Percentiles rank a stretch among this genome's conserved stretches.
Evolutionary conservation across 2,329 filamentous ascomycete genomes (phyloP).

Genomic region (Pseudogymnoascus sp.): DNA sequence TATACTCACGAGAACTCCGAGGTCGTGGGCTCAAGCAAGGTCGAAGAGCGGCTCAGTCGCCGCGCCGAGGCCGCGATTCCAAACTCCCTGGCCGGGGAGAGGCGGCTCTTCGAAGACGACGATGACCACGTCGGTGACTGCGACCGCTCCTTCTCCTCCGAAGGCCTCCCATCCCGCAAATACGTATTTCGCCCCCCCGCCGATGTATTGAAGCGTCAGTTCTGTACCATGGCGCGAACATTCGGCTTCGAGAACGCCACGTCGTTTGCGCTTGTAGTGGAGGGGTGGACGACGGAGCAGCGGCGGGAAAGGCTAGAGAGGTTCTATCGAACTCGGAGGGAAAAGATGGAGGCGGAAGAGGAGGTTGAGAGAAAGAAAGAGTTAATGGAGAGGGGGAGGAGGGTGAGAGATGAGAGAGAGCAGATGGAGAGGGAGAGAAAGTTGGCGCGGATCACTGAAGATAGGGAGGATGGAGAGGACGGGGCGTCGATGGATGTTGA

Average conservation of each 20-base stretch:
- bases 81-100: slow-evolving; percentile 19
- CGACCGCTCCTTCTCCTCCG: slow-evolving; percentile 11
- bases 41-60: slow-evolving; percentile 78
- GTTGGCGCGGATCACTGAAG: neutral
- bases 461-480: neutral
- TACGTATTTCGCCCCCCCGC: slow-evolving; percentile 53
- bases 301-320: slow-evolving; percentile 67
- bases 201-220: slow-evolving; percentile 70
- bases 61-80: slow-evolving; percentile 44
- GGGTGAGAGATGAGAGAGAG: neutral
- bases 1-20: slow-evolving; percentile 97
- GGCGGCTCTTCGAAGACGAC: slow-evolving; percentile 28
- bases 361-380: neutral
- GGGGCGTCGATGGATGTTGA: neutral
- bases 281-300: slow-evolving; percentile 81
- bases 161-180: slow-evolving; percentile 19
- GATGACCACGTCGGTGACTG: slow-evolving; percentile 38
- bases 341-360: slow-evolving; percentile 15
- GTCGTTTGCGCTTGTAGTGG: slow-evolving; percentile 84
- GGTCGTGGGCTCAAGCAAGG: slow-evolving; percentile 82
- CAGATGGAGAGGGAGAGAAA: neutral
- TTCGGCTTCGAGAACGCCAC: slow-evolving; percentile 70
- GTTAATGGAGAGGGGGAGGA: neutral
- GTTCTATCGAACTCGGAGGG: slow-evolving; percentile 63
- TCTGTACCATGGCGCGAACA: slow-evolving; percentile 79